phyloP scores from a whole-genome alignment of 352 stramenopile genomes.

The Saprolegnia parasitica region DNA sequence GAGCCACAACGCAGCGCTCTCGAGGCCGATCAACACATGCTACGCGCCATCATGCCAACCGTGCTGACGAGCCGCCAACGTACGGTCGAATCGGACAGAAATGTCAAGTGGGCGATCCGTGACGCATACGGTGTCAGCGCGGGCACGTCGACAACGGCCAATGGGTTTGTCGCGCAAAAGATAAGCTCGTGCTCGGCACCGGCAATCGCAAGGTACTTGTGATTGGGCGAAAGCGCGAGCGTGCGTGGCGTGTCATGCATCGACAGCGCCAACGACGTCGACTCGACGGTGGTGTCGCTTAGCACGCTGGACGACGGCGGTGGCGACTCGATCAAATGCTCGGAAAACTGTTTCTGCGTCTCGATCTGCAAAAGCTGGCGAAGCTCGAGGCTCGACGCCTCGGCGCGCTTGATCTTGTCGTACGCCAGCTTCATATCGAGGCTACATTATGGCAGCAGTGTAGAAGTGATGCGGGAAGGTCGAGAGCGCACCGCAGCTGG shows the following conservation, averaged over 20 bases:
- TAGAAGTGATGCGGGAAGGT: not conserved
- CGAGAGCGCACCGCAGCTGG: constrained; percentile 40
- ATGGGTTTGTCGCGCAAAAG: not conserved
- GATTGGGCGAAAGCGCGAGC: not conserved
- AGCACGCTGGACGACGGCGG: not conserved
- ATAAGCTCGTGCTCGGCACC: not conserved
- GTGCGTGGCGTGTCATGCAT: too few relatives aligned
- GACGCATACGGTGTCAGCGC: not conserved
- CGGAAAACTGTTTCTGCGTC: not conserved
- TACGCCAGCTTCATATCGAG: constrained; percentile 7
- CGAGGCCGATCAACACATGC: not conserved
- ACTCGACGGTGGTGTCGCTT: too few relatives aligned
- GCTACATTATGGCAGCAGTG: not conserved
- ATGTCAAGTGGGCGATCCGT: not conserved
- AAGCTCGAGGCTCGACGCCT: not conserved
- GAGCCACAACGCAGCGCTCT: not conserved
- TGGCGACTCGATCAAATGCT: not conserved
- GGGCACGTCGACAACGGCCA: not conserved
- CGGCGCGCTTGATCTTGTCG: constrained; percentile 5
- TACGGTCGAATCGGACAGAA: not conserved
- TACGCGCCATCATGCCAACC: not conserved
- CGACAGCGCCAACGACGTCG: too few relatives aligned
- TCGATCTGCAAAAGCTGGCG: not conserved
- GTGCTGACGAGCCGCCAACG: not conserved
- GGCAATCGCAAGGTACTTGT: not conserved